These are phyloP conservation scores for Benincasa hispida DNA, from an alignment of 306 rosid genomes.

Conservation along the genomic window DNA sequence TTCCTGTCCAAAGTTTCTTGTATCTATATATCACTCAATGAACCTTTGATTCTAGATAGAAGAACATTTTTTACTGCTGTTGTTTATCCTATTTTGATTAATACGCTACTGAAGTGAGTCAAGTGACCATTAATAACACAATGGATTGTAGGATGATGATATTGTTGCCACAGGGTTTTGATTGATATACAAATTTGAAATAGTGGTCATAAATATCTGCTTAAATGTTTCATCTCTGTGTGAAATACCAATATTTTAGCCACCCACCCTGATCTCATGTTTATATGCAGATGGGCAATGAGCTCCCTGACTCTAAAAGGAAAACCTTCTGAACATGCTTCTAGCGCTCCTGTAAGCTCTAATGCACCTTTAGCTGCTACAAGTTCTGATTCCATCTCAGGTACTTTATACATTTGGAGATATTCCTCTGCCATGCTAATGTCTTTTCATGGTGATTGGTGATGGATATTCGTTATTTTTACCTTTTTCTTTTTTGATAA, in stretches of 20 bases:
- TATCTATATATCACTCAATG: background rate
- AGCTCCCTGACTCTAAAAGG: slow-evolving; percentile 96
- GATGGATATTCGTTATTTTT: background rate
- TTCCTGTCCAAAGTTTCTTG: background rate
- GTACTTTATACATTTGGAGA: slow-evolving; percentile 36
- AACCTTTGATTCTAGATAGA: background rate
- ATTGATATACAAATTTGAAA: background rate
- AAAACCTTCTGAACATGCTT: slow-evolving; percentile 78
- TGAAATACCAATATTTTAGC: background rate
- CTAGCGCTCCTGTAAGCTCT: slow-evolving; percentile 51
- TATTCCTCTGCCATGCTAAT: slow-evolving; percentile 3
- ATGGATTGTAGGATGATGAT: background rate
- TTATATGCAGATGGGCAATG: slow-evolving; percentile 88
- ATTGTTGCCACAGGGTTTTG: background rate
- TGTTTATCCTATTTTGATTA: background rate
- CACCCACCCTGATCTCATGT: background rate
- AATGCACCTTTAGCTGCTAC: slow-evolving; percentile 30
- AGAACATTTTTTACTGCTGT: background rate
- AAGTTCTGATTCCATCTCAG: slow-evolving; percentile 54
- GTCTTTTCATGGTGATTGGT: background rate
- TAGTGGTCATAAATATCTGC: background rate
- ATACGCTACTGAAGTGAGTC: background rate
- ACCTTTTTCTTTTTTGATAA: background rate
- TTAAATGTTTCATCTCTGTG: background rate
- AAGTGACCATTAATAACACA: background rate